Evolutionary conservation across 306 rosid species (phyloP), one percentile per base, ranked within the genome.

Genomic region (Lathyrus aphaca): DNA sequence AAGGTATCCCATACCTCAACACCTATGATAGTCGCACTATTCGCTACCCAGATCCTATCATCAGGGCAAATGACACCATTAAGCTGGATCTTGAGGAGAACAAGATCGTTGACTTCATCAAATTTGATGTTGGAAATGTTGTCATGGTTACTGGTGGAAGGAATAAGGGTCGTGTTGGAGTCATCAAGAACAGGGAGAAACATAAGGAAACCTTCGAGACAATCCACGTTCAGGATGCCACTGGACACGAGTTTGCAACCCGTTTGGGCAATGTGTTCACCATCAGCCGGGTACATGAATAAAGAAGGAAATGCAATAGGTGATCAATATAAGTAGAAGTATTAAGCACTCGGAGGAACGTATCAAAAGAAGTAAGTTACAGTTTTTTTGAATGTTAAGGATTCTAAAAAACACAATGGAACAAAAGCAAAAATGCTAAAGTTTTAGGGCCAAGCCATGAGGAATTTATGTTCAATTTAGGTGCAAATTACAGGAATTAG

Each of bases 61-160:
- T 88, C 68, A 86, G 69, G 86, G 97, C 93, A 1, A 91, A 91
- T 25, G 96, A 91, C 84, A 91, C 97, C 11, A 74, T 91, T 43
- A 88, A 91, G 86, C 79, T 88, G 21, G 97, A 88, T 70, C 71
- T 86, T 1, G 93, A 87, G 78, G 81, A 69, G 69, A 85, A 85
- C 87, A 89, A 87, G 79, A 81, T 87, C 11, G 68, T 73, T 0
- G 87, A 87, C 4, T 89, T 83, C 90, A 85, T 89, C 71, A 89
- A 89, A 72, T 89, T 86, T 23, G 90, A 89, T 71, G 90, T 85
- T 35, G 90, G 96, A 13, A 87, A 89, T 61, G 88, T 89, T 1
- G 92, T 89, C 35, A 88, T 91, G 95, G 97, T 88, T 6, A 85
- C 96, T 0, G 89, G 92, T 11, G 96, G 92, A 46, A 83, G 92